Evolutionary conservation across 768 basidiomycete species (phyloP), one percentile per base, ranked within the genome.

Genomic region (Kwoniella newhampshirensis): DNA sequence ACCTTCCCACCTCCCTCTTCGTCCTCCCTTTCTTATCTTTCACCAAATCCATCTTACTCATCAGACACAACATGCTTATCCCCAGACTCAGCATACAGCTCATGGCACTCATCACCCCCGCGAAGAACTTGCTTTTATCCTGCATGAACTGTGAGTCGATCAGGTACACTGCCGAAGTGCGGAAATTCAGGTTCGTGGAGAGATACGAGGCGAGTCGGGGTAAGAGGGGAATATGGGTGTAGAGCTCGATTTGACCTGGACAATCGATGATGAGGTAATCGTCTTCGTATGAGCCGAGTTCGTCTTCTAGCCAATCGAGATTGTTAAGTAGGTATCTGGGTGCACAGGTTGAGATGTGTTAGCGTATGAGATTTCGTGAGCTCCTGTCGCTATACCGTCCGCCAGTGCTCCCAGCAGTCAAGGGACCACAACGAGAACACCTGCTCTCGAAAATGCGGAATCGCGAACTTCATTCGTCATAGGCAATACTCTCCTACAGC

Each of bases 91-190:
- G 89, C 96, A 99, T 99, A 26, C 94, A 92, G 35, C 90, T 92
- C 96, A 99, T 97, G 26, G 96, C 96, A 40, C 89, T 89, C 54
- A 99, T 81, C 7, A 98, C 94, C 18, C 96, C 96, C 57, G 91
- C 88, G 78, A 99, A 99, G 78, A 96, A 99, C 71, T 99, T 99
- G 77, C 91, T 89, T 63, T 88, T 87, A 77, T 99, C 96, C 78
- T 99, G 96, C 91, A 98, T 98, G 78, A 99, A 99, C 67, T 99
- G 96, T 0, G 90, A 92, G 73, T 99, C 96, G 61, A 99, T 85
- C 39, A 99, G 83, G 74, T 98, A 99, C 27, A 85, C 85, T 3
- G 89, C 89, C 67, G 87, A 90, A n/a, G 85, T 85, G 56, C 93
- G 82, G 59, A 98, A 86, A 43, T 88, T 86, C 75, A 93, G 81